phyloP scores from a whole-genome alignment of 208 protist genomes.

The Angomonas deanei region DNA sequence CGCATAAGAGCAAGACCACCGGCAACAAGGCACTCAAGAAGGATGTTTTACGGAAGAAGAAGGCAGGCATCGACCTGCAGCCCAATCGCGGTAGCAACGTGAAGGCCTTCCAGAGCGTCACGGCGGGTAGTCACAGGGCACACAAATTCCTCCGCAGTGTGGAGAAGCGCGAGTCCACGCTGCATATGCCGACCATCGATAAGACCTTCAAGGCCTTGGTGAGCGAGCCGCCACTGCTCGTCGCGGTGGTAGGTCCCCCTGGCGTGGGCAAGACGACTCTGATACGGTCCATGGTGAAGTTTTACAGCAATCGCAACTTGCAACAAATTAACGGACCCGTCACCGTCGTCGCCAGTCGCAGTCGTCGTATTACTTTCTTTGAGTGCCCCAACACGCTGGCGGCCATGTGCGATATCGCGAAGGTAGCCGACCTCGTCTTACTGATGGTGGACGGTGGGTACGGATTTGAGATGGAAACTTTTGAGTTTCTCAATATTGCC shows the following conservation, averaged over 20 bases:
- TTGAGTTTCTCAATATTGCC: constrained; percentile 99
- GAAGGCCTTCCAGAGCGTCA: constrained; percentile 87
- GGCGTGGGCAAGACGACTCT: constrained; percentile 97
- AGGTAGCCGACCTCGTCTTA: constrained; percentile 97
- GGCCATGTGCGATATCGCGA: constrained; percentile 98
- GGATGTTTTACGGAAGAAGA: constrained; percentile 83
- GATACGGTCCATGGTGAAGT: constrained; percentile 97
- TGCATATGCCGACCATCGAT: constrained; percentile 81
- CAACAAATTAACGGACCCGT: constrained; percentile 95
- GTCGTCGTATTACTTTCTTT: constrained; percentile 96
- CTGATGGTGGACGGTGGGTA: constrained; percentile 97
- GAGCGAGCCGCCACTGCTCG: constrained; percentile 90
- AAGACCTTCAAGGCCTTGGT: constrained; percentile 80
- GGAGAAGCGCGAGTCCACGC: constrained; percentile 79
- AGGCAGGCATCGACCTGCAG: constrained; percentile 83
- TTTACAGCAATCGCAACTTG: constrained; percentile 95
- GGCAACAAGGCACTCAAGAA: constrained; percentile 88
- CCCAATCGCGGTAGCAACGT: constrained; percentile 89
- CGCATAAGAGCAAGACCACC: constrained; percentile 77
- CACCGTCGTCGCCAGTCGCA: constrained; percentile 93
- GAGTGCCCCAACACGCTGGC: constrained; percentile 98
- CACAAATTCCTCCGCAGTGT: constrained; percentile 79
- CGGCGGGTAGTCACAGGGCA: constrained; percentile 62
- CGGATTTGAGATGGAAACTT: constrained; percentile 99
- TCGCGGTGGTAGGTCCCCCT: constrained; percentile 96